These are phyloP conservation scores for Colletotrichum zoysiae DNA, from an alignment of 2,329 filamentous ascomycete species.

Conservation along the genomic window DNA sequence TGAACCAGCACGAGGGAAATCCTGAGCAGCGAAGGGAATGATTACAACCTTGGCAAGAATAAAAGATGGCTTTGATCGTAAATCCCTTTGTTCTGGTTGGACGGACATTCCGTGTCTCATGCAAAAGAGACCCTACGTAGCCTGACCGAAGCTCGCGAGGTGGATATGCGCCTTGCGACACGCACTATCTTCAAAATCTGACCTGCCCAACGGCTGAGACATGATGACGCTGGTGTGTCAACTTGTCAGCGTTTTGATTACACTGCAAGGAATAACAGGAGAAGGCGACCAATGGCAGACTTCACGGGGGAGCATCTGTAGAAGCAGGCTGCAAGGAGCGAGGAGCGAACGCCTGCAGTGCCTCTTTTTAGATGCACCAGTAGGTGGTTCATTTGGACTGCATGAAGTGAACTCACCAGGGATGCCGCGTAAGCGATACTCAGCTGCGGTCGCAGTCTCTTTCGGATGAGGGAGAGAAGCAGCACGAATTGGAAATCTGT, in stretches of 20 bases:
- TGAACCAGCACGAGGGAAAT: background rate
- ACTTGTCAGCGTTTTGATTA: background rate
- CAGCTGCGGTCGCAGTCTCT: background rate
- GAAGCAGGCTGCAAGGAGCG: slow-evolving; percentile 8
- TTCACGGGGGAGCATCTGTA: background rate
- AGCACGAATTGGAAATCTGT: background rate
- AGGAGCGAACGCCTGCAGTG: background rate
- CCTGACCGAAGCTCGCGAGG: background rate
- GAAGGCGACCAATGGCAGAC: background rate
- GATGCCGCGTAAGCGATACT: slow-evolving; percentile 9
- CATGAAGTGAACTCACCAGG: background rate
- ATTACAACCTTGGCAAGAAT: background rate
- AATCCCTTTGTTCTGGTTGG: background rate
- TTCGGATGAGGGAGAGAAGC: background rate
- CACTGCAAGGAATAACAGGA: background rate
- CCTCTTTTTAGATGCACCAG: slow-evolving; percentile 6
- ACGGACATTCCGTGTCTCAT: background rate
- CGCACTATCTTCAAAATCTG: background rate
- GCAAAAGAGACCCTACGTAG: background rate
- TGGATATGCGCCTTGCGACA: background rate
- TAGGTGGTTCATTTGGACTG: background rate
- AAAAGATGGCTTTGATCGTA: background rate
- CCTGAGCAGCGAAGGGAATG: no score
- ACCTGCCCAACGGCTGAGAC: background rate
- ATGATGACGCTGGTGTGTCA: background rate